phyloP scores from a whole-genome alignment of 2,329 filamentous ascomycete species.

The Monilinia vaccinii-corymbosi region DNA sequence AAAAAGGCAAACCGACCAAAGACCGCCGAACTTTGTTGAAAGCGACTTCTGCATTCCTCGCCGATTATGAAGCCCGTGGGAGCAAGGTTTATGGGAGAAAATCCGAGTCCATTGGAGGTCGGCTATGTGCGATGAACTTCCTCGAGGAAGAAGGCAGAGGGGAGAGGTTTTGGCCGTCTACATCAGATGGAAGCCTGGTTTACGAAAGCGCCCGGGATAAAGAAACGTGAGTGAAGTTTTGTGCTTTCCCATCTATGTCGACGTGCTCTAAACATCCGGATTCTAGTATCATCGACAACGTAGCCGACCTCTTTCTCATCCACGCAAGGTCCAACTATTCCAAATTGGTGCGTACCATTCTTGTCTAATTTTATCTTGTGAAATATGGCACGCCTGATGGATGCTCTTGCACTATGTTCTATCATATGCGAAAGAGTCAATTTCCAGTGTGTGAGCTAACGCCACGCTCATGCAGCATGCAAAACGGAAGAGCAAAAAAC shows the following conservation, averaged over 20 bases:
- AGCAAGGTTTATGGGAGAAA: slow-evolving; percentile 3
- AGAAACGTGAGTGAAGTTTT: slow-evolving; percentile 1
- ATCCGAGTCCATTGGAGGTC: slow-evolving; percentile 1
- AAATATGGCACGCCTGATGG: neutral
- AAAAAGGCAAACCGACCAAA: slow-evolving; percentile 5
- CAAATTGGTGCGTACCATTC: neutral
- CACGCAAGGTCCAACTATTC: slow-evolving; percentile 6
- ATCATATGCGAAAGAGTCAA: neutral
- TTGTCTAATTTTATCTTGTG: neutral
- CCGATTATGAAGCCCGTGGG: slow-evolving; percentile 7
- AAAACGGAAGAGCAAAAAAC: neutral
- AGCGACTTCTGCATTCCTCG: slow-evolving; percentile 3
- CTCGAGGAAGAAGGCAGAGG: slow-evolving; percentile 10
- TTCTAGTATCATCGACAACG: slow-evolving; percentile 2
- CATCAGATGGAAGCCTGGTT: slow-evolving; percentile 1
- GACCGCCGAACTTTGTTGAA: slow-evolving; percentile 6
- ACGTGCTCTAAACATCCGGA: neutral
- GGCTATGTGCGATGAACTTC: slow-evolving; percentile 10
- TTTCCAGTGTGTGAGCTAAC: slow-evolving; percentile 6
- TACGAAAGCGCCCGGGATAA: slow-evolving; percentile 1
- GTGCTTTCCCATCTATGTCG: neutral
- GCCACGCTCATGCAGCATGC: slow-evolving; percentile 4
- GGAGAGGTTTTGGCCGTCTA: slow-evolving; percentile 6
- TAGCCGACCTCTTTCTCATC: slow-evolving; percentile 7
- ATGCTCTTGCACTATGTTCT: neutral